Base-by-base conservation (phyloP, 805 yeast species). In the Lipomyces chichibuensis region DNA sequence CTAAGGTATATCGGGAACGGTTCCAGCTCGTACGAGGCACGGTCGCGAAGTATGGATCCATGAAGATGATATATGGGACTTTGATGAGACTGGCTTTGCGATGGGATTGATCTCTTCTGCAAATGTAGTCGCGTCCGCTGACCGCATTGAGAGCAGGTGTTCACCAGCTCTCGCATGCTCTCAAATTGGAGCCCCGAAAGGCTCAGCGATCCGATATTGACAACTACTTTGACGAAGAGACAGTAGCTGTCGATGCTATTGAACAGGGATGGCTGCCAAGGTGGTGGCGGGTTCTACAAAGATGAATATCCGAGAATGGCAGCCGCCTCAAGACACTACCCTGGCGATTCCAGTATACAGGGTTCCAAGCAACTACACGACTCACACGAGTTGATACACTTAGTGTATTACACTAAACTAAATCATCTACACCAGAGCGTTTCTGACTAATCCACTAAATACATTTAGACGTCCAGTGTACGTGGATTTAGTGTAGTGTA, bases 71-170 rank as follows among this genome's bases (percentile, higher is more conserved):
- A n/a, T 54, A 13, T 54, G 56, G 49, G 54, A 54, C 59, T 61
- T 54, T 37, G 64, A 61, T 17, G 64, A 61, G 59, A 61, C 64
- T 54, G 59, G 64, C 53, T 61, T 54, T 33, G 32, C 33, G 33
- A 61, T 61, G 51, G 64, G 64, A 25, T n/a, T 61, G 37, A 54
- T 55, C 35, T 20, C 59, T 52, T 3, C 64, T 3, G 32, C 23
- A 20, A 60, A 32, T 53, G 63, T 60, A 14, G 64, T n/a, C 20
- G 35, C 49, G n/a, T 27, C 27, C 25, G 13, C 33, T 0, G 59
- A 43, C n/a, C 46, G 46, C 46, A 39, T 13, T n/a, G 46, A 39
- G 46, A 39, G 46, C 46, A 11, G 46, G 46, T n/a, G n/a, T n/a
- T n/a, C n/a, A n/a, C n/a, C n/a, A n/a, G n/a, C n/a, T n/a, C n/a